These are phyloP conservation scores for Baorangia bicolor DNA, from an alignment of 768 basidiomycete genomes.

Conservation along the genomic window DNA sequence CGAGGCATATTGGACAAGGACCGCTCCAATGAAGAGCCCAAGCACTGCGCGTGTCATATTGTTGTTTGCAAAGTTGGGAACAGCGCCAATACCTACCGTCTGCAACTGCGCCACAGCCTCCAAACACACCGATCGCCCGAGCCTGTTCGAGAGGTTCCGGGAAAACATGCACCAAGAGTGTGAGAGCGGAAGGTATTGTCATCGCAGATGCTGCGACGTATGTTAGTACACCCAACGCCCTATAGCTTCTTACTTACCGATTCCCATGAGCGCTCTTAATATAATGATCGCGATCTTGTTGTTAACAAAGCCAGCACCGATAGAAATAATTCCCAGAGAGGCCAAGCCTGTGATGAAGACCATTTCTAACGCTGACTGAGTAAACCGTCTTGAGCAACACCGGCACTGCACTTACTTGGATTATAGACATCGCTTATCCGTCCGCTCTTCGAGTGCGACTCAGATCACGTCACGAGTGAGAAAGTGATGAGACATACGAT, in stretches of 20 bases:
- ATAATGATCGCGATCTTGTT: constrained; percentile 49
- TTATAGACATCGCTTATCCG: constrained; percentile 27
- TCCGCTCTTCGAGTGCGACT: constrained; percentile 21
- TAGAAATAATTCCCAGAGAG: constrained; percentile 42
- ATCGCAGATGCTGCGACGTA: constrained; percentile 41
- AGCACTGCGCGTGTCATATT: constrained; percentile 28
- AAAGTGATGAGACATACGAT: constrained; percentile 13
- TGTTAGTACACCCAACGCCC: background rate
- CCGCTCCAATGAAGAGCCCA: constrained; percentile 44
- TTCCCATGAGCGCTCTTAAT: constrained; percentile 51
- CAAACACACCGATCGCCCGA: constrained; percentile 47
- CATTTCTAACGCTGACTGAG: constrained; percentile 38
- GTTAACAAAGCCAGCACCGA: constrained; percentile 46
- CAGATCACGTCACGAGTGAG: constrained; percentile 1
- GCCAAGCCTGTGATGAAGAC: constrained; percentile 43
- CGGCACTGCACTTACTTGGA: constrained; percentile 28
- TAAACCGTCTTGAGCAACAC: constrained; percentile 24
- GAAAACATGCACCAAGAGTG: constrained; percentile 50
- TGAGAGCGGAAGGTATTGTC: constrained; percentile 51
- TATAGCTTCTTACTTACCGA: constrained; percentile 30
- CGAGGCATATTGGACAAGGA: constrained; percentile 40
- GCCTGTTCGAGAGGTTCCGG: constrained; percentile 47
- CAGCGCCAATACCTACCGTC: constrained; percentile 32
- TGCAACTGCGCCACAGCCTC: constrained; percentile 45
- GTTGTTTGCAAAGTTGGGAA: background rate